Conservation (phyloP, 306 rosid species). For the Quercus alba region DNA sequence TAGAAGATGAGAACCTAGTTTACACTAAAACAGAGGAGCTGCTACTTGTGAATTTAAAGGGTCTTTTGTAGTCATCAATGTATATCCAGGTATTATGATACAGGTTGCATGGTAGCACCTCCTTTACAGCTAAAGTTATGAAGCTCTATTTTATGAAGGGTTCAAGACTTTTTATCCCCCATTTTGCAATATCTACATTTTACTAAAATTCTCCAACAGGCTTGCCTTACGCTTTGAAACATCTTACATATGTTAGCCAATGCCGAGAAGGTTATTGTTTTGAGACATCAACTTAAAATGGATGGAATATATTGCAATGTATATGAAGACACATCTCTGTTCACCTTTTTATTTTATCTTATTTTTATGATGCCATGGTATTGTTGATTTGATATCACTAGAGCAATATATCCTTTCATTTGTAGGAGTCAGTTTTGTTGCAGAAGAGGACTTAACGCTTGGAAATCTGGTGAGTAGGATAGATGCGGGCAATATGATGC, state of each 20-base stretch:
- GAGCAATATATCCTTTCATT: neutral
- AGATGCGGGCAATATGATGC: neutral
- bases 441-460: neutral
- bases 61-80: neutral
- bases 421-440: neutral
- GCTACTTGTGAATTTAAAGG: neutral
- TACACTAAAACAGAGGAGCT: neutral
- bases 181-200: neutral
- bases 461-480: neutral
- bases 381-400: neutral
- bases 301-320: too few relatives aligned
- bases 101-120: neutral
- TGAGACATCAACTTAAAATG: neutral
- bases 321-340: neutral
- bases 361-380: neutral
- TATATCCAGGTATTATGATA: neutral
- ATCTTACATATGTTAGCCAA: neutral
- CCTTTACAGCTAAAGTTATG: neutral
- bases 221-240: neutral
- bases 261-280: neutral
- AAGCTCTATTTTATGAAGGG: neutral
- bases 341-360: neutral
- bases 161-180: neutral
- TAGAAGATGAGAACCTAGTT: constrained; percentile 11
- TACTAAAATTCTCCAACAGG: neutral